A percentile compares a stretch with the other conserved stretches of the same genome.
Evolutionary conservation across 768 basidiomycete species (phyloP).

Genomic region (Leccinum variicolor): DNA sequence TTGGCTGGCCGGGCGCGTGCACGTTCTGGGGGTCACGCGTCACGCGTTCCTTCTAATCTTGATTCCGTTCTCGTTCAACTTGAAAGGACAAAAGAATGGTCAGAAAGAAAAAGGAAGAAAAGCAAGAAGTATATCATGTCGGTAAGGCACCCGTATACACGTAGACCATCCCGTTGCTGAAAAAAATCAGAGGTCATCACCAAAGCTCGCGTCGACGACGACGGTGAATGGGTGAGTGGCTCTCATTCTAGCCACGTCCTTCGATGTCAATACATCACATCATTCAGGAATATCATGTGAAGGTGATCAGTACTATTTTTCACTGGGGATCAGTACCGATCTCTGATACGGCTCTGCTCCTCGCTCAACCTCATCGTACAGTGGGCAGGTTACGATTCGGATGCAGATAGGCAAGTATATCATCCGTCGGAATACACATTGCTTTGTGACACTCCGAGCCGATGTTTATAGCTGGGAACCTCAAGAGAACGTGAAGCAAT

Average conservation of each 20-base stretch:
- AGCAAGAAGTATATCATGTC: constrained; percentile 44
- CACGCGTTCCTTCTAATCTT: constrained; percentile 11
- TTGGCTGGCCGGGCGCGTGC: background rate
- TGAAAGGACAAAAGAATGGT: constrained; percentile 16
- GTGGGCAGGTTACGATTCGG: constrained; percentile 66
- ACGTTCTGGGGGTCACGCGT: background rate
- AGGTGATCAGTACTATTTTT: constrained; percentile 39
- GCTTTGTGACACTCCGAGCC: background rate
- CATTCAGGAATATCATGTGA: constrained; percentile 62
- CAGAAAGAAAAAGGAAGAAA: constrained; percentile 26
- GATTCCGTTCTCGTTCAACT: background rate
- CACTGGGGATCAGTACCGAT: background rate
- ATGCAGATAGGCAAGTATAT: constrained; percentile 49
- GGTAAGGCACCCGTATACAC: constrained; percentile 31
- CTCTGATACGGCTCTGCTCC: background rate
- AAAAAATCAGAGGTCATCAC: constrained; percentile 53
- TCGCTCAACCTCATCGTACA: constrained; percentile 25
- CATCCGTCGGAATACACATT: background rate
- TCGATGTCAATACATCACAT: background rate
- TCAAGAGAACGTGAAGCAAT: constrained; percentile 51
- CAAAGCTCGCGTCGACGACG: constrained; percentile 49
- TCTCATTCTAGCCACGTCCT: background rate
- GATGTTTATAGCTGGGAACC: constrained; percentile 62
- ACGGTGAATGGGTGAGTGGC: constrained; percentile 50
- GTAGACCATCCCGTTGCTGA: background rate